Evolutionary conservation across 2,329 filamentous ascomycete genomes (phyloP), one percentile per base, ranked within the genome.

Genomic region (Emergomyces pasteurianus): DNA sequence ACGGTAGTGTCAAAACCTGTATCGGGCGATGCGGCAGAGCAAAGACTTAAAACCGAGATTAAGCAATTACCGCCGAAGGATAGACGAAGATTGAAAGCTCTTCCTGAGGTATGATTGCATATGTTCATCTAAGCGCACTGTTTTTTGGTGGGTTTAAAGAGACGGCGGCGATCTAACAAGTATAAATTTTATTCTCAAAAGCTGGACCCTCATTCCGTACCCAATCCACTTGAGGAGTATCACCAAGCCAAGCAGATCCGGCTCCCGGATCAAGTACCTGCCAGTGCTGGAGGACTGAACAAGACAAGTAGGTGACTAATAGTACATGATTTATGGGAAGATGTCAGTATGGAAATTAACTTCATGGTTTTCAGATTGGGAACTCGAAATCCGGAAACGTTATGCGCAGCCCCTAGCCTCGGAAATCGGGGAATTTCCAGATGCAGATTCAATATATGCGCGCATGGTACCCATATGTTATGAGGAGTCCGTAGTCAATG

Each of bases 221-320:
- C 65, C 14, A 73, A 68, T 60, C 71, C 74, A 60, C 65, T 76
- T 56, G 75, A 78, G 62, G 71, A 77, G 66, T 78, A 77, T 58
- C 73, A 78, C 49, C 67, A 72, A 31, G 77, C 76, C 10, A 77
- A 77, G 61, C 75, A 77, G 61, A 78, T 79, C 59, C 81, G 80
- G 67, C 70, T 80, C 52, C 78, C 81, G 34, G 81, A 86, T 36
- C 83, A 89, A 61, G 81, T 85, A 9, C 85, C 87, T 31, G 81
- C 86, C 34, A 86, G 85, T 69, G 86, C 87, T 28, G 86, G 85
- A 34, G 87, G 87, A 23, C 80, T 92, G 53, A 91, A 89, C 66
- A 90, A 92, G 79, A 95, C 81, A 42, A 84, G 87, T 90, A 71
- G 86, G 75, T 34, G 38, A 40, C 28, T 60, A 43, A 36, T 23